These are phyloP conservation scores for Globisporangium rhizosaccharum DNA, from an alignment of 352 stramenopile species.

Conservation along the genomic window DNA sequence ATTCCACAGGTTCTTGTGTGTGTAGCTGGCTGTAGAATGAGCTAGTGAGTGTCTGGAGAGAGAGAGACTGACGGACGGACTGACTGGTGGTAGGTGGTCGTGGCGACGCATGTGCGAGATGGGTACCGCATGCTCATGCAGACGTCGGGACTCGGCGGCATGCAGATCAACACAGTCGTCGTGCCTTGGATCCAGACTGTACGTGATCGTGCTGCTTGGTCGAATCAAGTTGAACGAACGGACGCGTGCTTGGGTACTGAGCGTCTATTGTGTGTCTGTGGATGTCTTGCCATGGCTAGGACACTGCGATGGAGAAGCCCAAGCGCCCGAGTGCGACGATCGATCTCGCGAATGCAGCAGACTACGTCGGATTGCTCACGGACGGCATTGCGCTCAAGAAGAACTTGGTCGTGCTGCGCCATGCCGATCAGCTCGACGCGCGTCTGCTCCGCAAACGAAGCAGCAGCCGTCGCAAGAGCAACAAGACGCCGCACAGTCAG, in stretches of 20 bases:
- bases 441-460: constrained; percentile 26
- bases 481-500: not conserved
- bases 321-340: constrained; percentile 4
- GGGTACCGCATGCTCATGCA: constrained; percentile 69
- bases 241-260: no score
- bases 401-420: constrained; percentile 49
- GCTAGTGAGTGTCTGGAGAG: not conserved
- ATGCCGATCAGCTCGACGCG: constrained; percentile 40
- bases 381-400: constrained; percentile 52
- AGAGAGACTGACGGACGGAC: not conserved
- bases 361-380: constrained; percentile 40
- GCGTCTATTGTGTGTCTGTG: no score
- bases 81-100: constrained; percentile 33
- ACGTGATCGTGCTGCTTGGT: constrained; percentile 1
- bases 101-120: constrained; percentile 31
- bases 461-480: not conserved
- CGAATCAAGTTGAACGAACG: not conserved
- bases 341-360: constrained; percentile 11
- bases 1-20: constrained; percentile 29
- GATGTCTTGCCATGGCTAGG: no score
- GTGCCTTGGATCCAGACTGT: constrained; percentile 41
- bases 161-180: constrained; percentile 74
- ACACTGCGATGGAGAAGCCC: not conserved
- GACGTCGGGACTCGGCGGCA: constrained; percentile 56
- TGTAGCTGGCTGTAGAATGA: not conserved